A percentile compares a stretch with the other conserved stretches of the same genome.
phyloP scores from a whole-genome alignment of 2,329 filamentous ascomycete species.

The Paecilomyces dactylethromorphus region DNA sequence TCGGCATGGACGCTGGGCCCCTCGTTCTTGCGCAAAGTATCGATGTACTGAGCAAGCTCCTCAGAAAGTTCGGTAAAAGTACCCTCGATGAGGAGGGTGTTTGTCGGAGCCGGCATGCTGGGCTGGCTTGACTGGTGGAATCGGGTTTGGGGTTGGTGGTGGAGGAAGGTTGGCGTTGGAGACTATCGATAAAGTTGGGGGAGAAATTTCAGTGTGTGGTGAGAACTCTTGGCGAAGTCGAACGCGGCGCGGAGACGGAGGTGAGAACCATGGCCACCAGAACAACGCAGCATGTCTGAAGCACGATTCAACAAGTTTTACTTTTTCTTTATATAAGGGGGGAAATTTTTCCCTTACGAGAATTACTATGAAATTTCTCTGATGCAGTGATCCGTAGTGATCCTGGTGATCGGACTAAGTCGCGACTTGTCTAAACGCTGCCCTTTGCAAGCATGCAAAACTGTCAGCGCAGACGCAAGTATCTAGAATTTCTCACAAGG shows the following conservation, averaged over 20 bases:
- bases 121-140: slow-evolving; percentile 3
- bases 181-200: slow-evolving; percentile 27
- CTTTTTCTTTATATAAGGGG: too few species aligned
- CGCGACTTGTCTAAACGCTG: too few species aligned
- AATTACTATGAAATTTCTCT: too few species aligned
- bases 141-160: slow-evolving; percentile 1
- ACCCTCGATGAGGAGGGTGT: slow-evolving; percentile 74
- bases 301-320: not conserved
- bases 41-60: slow-evolving; percentile 92
- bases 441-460: too few species aligned
- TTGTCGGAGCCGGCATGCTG: slow-evolving; percentile 54
- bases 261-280: not conserved
- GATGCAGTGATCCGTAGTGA: too few species aligned
- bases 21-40: slow-evolving; percentile 66
- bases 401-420: too few species aligned
- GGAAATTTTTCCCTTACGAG: too few species aligned
- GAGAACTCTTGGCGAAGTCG: slow-evolving; percentile 29
- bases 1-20: slow-evolving; percentile 53
- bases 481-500: too few species aligned
- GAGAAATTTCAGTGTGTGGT: slow-evolving; percentile 37
- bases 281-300: not conserved
- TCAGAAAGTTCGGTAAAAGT: slow-evolving; percentile 85
- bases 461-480: too few species aligned
- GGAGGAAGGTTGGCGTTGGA: slow-evolving; percentile 21
- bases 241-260: not conserved